A percentile compares a stretch with the other conserved stretches of the same genome.
phyloP scores from a whole-genome alignment of 2,329 filamentous ascomycete species.

The Penicillium sp. region DNA sequence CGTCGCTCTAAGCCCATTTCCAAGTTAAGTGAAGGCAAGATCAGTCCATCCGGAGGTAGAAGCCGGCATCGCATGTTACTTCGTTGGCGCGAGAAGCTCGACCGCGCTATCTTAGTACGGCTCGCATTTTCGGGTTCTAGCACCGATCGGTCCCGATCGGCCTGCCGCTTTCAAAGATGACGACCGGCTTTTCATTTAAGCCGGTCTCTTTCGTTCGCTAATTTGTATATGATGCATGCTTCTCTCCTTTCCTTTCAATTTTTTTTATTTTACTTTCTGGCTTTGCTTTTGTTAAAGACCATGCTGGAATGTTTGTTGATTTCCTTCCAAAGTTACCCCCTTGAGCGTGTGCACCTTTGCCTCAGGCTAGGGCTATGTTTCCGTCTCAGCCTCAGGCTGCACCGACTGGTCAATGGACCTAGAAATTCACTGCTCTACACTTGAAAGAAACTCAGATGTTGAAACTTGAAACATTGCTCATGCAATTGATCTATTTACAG shows the following conservation, averaged over 20 bases:
- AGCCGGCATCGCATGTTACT: not conserved
- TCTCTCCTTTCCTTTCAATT: not conserved
- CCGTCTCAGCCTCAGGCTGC: not conserved
- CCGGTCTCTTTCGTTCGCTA: not conserved
- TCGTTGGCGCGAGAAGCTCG: not conserved
- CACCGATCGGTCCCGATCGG: slow-evolving; percentile 11
- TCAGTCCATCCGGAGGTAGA: not conserved
- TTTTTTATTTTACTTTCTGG: too few relatives aligned
- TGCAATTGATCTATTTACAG: slow-evolving; percentile 9
- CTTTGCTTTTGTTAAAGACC: not conserved
- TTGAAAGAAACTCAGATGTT: not conserved
- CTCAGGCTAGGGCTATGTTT: not conserved
- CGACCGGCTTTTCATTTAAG: slow-evolving; percentile 10
- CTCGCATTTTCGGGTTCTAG: slow-evolving; percentile 9
- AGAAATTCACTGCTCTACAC: not conserved
- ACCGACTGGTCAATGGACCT: not conserved
- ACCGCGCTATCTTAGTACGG: not conserved
- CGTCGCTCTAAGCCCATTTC: not conserved
- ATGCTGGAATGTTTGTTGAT: not conserved
- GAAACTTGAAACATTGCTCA: not conserved
- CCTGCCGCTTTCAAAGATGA: slow-evolving; percentile 1
- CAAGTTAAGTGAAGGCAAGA: not conserved
- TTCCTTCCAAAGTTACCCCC: too few relatives aligned
- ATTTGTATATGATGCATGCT: not conserved
- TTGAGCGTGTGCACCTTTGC: not conserved